These are phyloP conservation scores for Smallanthus sonchifolius DNA, from an alignment of 129 eudicot species.

Conservation along the genomic window DNA sequence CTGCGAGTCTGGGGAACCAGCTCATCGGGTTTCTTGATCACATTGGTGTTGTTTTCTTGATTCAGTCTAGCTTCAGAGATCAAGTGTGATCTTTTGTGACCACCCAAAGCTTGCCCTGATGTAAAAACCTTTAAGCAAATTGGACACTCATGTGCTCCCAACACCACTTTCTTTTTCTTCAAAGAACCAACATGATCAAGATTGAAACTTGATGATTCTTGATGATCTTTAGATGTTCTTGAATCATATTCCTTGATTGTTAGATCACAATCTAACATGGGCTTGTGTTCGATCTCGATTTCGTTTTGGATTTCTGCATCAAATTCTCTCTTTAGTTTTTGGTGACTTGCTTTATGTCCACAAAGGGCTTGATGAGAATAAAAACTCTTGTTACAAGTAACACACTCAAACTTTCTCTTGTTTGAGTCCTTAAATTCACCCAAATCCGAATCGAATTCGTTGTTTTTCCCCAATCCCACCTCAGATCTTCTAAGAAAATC, in stretches of 20 bases:
- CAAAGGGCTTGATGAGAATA: constrained; percentile 86
- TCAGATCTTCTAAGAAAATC: constrained; percentile 35
- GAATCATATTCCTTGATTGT: constrained; percentile 22
- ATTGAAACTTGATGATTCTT: constrained; percentile 33
- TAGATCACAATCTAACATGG: constrained; percentile 19
- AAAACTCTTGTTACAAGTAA: constrained; percentile 67
- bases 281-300: constrained; percentile 28
- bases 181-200: constrained; percentile 22
- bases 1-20: constrained; percentile 32
- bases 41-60: constrained; percentile 28
- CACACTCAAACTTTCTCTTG: constrained; percentile 56
- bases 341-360: constrained; percentile 96
- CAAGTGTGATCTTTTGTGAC: constrained; percentile 84
- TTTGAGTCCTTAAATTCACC: constrained; percentile 16
- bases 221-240: constrained; percentile 20
- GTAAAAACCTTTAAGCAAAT: constrained; percentile 82
- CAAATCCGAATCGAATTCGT: constrained; percentile 18
- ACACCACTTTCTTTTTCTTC: constrained; percentile 18
- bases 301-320: constrained; percentile 32
- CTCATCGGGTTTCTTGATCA: constrained; percentile 21
- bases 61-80: constrained; percentile 49
- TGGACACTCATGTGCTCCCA: constrained; percentile 61
- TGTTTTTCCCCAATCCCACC: constrained; percentile 26
- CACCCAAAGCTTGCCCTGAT: constrained; percentile 94
- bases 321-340: constrained; percentile 53